These are phyloP conservation scores for Aspergillus puulaauensis DNA, from an alignment of 2,329 filamentous ascomycete genomes.

Conservation along the genomic window DNA sequence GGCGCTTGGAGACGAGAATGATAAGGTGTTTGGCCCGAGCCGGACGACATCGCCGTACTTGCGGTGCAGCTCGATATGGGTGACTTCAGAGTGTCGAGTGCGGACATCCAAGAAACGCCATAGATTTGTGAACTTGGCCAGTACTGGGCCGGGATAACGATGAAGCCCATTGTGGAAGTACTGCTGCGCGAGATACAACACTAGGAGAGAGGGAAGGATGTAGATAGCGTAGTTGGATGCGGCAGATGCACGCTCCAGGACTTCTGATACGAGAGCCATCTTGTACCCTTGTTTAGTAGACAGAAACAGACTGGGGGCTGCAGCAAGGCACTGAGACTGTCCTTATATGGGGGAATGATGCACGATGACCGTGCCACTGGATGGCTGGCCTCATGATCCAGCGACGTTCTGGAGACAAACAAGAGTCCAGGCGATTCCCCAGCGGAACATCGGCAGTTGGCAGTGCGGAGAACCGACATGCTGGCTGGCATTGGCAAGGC, in stretches of 20 bases:
- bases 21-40: slow-evolving; percentile 69
- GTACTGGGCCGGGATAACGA: slow-evolving; percentile 61
- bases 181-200: neutral
- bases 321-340: neutral
- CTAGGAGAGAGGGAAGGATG: neutral
- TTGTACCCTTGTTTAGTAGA: neutral
- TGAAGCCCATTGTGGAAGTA: slow-evolving; percentile 9
- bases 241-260: neutral
- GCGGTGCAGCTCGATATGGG: slow-evolving; percentile 66
- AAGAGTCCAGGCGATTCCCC: neutral
- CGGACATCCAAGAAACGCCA: slow-evolving; percentile 74
- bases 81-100: slow-evolving; percentile 63
- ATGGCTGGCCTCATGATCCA: neutral
- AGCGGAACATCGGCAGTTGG: slow-evolving; percentile 7
- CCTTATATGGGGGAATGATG: neutral
- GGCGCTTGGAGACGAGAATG: slow-evolving; percentile 71
- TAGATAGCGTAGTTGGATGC: slow-evolving; percentile 6
- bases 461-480: neutral
- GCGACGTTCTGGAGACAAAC: neutral
- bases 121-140: slow-evolving; percentile 69
- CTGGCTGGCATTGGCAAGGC: neutral
- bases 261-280: slow-evolving; percentile 6
- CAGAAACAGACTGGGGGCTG: neutral
- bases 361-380: neutral
- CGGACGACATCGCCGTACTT: slow-evolving; percentile 73